Conservation (phyloP, 352 stramenopile species). For the Globisporangium cylindrosporum region DNA sequence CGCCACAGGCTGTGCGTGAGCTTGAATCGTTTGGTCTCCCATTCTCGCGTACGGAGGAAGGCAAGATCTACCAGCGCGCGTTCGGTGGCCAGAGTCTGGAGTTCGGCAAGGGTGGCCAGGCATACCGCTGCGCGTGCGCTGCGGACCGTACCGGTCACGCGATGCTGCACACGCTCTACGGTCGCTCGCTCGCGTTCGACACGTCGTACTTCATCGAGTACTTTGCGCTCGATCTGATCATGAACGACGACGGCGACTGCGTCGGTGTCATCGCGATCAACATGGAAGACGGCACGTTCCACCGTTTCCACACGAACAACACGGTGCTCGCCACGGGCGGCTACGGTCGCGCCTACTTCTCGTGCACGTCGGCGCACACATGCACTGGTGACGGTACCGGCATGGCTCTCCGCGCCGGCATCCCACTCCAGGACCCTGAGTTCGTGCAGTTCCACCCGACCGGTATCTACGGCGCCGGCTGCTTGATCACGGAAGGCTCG, state of each 20-base stretch:
- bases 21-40: conserved; percentile 96
- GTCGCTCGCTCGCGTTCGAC: conserved; percentile 94
- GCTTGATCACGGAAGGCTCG: conserved; percentile 96
- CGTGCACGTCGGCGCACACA: conserved; percentile 95
- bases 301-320: conserved; percentile 92
- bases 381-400: conserved; percentile 96
- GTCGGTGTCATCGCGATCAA: conserved; percentile 95
- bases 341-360: conserved; percentile 97
- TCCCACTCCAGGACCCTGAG: conserved; percentile 94
- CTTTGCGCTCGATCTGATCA: conserved; percentile 96
- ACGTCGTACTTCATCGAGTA: conserved; percentile 99
- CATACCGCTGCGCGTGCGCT: conserved; percentile 92
- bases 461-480: conserved; percentile 97
- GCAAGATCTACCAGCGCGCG: conserved; percentile 96
- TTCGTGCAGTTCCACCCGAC: conserved; percentile 99
- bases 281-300: conserved; percentile 97
- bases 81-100: conserved; percentile 96
- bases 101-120: conserved; percentile 95
- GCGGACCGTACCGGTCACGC: conserved; percentile 96
- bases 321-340: conserved; percentile 94
- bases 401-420: conserved; percentile 93
- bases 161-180: conserved; percentile 98
- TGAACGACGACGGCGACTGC: conserved; percentile 90
- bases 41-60: conserved; percentile 95
- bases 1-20: conserved; percentile 85